Conservation (phyloP, 2,329 filamentous ascomycete species). For the Helminthosporium solani region DNA sequence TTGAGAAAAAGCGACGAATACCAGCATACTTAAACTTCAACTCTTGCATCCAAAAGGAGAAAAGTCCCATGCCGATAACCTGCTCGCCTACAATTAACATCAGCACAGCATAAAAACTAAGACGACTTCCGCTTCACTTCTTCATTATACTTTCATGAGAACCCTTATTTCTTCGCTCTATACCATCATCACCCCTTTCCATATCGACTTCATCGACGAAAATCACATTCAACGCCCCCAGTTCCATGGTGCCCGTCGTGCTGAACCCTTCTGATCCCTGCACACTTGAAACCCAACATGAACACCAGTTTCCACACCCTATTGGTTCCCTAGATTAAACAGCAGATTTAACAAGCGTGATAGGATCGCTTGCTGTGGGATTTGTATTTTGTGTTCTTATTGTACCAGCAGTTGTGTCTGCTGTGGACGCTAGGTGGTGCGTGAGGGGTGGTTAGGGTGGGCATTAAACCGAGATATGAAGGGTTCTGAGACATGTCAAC, state of each 20-base stretch:
- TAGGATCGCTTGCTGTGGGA: too few relatives aligned
- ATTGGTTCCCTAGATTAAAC: neutral
- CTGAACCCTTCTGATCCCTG: neutral
- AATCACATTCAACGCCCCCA: neutral
- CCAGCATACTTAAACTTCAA: neutral
- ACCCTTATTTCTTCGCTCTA: neutral
- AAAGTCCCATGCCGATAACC: neutral
- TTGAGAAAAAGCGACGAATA: neutral
- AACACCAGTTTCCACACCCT: neutral
- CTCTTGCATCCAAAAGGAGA: neutral
- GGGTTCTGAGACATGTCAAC: conserved; percentile 7
- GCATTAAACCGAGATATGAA: conserved; percentile 9
- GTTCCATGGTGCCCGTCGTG: neutral
- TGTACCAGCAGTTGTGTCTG: too few relatives aligned
- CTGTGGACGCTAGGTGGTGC: neutral
- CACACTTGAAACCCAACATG: neutral
- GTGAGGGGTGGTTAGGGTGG: neutral
- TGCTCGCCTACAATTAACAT: too few relatives aligned
- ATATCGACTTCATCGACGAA: neutral
- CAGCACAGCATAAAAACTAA: neutral
- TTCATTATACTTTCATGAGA: neutral
- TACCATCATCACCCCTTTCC: neutral
- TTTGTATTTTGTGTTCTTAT: too few relatives aligned
- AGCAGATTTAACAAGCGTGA: too few relatives aligned
- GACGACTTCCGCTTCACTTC: neutral